Evolutionary conservation across 345 rosid genomes (phyloP), one percentile per base, ranked within the genome.

Genomic region (Hevea brasiliensis): DNA sequence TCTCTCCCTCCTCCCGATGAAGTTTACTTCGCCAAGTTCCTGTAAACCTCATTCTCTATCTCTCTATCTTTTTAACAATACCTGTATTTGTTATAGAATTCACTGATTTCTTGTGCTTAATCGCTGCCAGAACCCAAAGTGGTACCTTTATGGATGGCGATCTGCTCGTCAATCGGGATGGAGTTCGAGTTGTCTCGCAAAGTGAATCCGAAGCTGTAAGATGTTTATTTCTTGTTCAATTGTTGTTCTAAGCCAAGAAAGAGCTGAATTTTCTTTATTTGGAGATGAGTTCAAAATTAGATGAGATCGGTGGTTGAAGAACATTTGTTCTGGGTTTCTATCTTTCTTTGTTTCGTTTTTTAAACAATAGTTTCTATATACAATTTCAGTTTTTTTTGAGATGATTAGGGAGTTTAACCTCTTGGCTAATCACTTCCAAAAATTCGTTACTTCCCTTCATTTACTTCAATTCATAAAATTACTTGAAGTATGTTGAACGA

Each of bases 121-220:
- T 65, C 37, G 11, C 0, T 74, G 7, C 53, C 80, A 95, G 98
- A 68, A 89, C 99, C 13, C 86, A 81, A 63, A 95, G 97, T 70
- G 99, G 99, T 21, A 92, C 98, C 40, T 92, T 95, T 61, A 84
- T 85, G 83, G 96, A 87, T 48, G 99, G 98, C 70, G 99, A 95
- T 87, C 94, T 95, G 41, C 94, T 89, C 45, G 99, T 92, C 68
- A 95, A 95, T 78, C 85, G 83, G 26, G 94, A 95, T 37, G 99
- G 98, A 37, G 94, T 95, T 76, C 92, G 97, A 65, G 77, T 92
- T 63, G 91, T 92, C 56, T 74, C 91, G 68, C 84, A 85, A 68
- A 81, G 54, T 14, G 85, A 84, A 63, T 56, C 81, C 56, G 90
- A 90, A 85, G 90, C 84, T 72, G 99, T 95, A 72, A 70, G 84